Evolutionary conservation across 2,329 filamentous ascomycete species (phyloP), one percentile per base, ranked within the genome.

Genomic region (Talaromyces atroroseus): DNA sequence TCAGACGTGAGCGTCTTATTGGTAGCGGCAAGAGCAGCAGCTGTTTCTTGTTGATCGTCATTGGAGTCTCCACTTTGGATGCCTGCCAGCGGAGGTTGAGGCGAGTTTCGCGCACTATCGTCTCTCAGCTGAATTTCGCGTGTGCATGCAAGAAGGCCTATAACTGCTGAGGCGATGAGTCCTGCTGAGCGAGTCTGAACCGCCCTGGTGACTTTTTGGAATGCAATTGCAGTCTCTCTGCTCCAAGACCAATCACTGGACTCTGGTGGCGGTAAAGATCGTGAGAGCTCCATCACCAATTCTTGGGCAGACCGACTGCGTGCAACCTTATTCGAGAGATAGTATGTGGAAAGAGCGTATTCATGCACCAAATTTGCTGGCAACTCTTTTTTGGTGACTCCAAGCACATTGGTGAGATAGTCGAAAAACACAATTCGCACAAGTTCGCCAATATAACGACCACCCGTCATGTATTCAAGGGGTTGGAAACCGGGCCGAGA

Each of bases 391-490:
- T 64, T 67, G 1, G 71, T 69, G 8, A 76, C 70, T 11, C 67
- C 61, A 2, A 73, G 56, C 14, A 82, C 62, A 11, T 65, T 75
- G 11, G 75, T 79, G 64, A 87, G 70, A 64, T 88, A 86, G 65
- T 89, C 85, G 42, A 85, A 71, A 54, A 90, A 78, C 59, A 89
- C 83, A 56, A 91, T 76, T 24, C 88, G 83, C 23, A 87, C 85
- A 11, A 92, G 80, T 70, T 92, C 88, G 51, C 88, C 88, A 3
- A 92, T 78, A 66, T 92, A 92, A 42, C 88, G 79, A 2, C 88
- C 88, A 2, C 88, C 83, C 0, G 88, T 91, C 86, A 92, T 90
- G 71, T 92, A 92, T 67, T 94, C 89, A 20, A 92, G 81, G 0
- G 89, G 88, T 62, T 92, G 89, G 63, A 92, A 91, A 0, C 89